These are phyloP conservation scores for Cyathus striatus DNA, from an alignment of 768 basidiomycete genomes.

Conservation along the genomic window DNA sequence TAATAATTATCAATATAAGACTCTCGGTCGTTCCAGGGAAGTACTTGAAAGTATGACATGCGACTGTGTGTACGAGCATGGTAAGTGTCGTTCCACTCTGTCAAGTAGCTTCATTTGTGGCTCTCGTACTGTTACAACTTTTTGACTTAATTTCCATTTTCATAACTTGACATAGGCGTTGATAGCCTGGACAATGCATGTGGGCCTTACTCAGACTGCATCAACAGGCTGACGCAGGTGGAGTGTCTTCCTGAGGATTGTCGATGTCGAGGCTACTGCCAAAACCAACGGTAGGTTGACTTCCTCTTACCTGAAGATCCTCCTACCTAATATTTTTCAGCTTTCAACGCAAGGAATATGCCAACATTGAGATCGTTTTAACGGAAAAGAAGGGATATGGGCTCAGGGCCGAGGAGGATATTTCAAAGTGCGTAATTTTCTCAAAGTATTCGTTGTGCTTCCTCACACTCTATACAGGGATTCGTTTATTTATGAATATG, in stretches of 20 bases:
- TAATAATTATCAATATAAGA: constrained; percentile 86
- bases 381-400: constrained; percentile 98
- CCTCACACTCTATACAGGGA: constrained; percentile 49
- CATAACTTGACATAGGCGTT: no score
- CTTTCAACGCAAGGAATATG: constrained; percentile 84
- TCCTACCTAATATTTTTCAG: constrained; percentile 33
- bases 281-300: constrained; percentile 81
- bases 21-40: constrained; percentile 84
- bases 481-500: constrained; percentile 93
- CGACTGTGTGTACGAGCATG: constrained; percentile 81
- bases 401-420: constrained; percentile 66
- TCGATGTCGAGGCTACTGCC: constrained; percentile 74
- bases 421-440: constrained; percentile 50
- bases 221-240: constrained; percentile 95
- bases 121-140: no score
- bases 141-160: no score
- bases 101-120: background rate
- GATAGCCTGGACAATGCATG: constrained; percentile 69
- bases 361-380: constrained; percentile 81
- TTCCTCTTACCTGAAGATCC: constrained; percentile 3
- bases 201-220: constrained; percentile 87
- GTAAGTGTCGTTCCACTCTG: constrained; percentile 47
- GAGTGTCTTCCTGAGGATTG: constrained; percentile 93
- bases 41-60: constrained; percentile 91
- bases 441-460: background rate